These are phyloP conservation scores for Macrolepiota dolichaula DNA, from an alignment of 768 basidiomycete genomes.

Conservation along the genomic window DNA sequence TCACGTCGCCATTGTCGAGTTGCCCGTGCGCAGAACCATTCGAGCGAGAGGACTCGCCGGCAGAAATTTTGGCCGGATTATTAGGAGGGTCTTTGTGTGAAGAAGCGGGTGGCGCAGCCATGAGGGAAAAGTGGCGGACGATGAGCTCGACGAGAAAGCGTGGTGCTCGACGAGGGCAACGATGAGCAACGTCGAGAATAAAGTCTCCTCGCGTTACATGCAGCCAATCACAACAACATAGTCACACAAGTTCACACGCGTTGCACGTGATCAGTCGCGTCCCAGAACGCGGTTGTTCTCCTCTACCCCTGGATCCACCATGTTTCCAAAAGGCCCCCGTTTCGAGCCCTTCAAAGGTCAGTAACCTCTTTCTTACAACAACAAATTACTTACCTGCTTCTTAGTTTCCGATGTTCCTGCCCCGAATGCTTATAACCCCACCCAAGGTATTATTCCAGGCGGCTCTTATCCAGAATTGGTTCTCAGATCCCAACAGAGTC, in stretches of 20 bases:
- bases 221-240: conserved; percentile 3
- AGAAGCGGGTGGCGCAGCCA: conserved; percentile 1
- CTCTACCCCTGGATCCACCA: conserved; percentile 13
- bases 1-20: conserved; percentile 6
- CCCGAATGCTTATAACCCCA: conserved; percentile 44
- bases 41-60: background rate
- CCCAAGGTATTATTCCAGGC: background rate
- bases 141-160: conserved; percentile 6
- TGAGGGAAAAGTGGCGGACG: background rate
- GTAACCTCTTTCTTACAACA: background rate
- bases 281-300: conserved; percentile 9
- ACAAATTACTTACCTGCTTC: background rate
- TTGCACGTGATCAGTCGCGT: conserved; percentile 23
- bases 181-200: conserved; percentile 10
- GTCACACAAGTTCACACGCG: conserved; percentile 4
- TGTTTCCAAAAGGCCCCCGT: conserved; percentile 48
- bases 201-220: background rate
- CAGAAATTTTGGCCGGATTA: background rate
- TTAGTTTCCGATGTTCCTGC: conserved; percentile 51
- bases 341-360: conserved; percentile 40
- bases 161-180: conserved; percentile 12
- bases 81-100: background rate
- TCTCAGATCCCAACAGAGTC: conserved; percentile 29
- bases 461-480: background rate
- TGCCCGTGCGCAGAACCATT: conserved; percentile 6